Evolutionary conservation across 1,284 basidiomycete genomes (phyloP).

Genomic region (Ganoderma meredithae): DNA sequence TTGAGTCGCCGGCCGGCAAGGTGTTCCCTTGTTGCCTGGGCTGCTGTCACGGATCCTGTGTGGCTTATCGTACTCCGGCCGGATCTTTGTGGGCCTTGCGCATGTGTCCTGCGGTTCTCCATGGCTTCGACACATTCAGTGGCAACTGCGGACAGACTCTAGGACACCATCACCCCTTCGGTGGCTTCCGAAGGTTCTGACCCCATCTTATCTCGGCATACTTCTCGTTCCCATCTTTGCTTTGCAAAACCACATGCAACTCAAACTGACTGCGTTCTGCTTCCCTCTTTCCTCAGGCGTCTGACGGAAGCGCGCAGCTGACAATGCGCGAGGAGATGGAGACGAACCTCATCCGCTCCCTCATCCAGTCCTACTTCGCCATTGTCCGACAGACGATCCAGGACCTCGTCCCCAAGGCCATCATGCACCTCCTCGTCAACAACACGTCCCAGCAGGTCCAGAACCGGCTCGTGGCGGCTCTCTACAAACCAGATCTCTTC

Average conservation of each 20-base stretch:
- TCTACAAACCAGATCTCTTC: constrained; percentile 97
- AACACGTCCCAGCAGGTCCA: constrained; percentile 96
- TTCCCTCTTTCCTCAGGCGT: constrained; percentile 40
- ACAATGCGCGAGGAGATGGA: constrained; percentile 95
- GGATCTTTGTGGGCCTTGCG: neutral
- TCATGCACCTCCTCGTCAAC: constrained; percentile 97
- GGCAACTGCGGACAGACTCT: neutral
- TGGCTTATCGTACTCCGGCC: neutral
- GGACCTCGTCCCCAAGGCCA: constrained; percentile 96
- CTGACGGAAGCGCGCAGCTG: constrained; percentile 63
- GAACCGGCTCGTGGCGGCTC: constrained; percentile 89
- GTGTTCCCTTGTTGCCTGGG: neutral
- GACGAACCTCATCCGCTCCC: constrained; percentile 91
- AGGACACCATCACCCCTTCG: neutral
- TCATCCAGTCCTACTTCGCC: constrained; percentile 95
- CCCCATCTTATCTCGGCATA: neutral
- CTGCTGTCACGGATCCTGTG: neutral
- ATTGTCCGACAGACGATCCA: constrained; percentile 98
- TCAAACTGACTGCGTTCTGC: neutral
- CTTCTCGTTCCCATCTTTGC: neutral
- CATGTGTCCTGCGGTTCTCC: neutral
- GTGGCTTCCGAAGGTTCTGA: neutral
- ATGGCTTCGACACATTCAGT: neutral
- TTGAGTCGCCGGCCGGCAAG: neutral
- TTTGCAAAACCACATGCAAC: neutral